Evolutionary conservation across 169 alveolate genomes (phyloP).

Genomic region (Cryptosporidium canis): DNA sequence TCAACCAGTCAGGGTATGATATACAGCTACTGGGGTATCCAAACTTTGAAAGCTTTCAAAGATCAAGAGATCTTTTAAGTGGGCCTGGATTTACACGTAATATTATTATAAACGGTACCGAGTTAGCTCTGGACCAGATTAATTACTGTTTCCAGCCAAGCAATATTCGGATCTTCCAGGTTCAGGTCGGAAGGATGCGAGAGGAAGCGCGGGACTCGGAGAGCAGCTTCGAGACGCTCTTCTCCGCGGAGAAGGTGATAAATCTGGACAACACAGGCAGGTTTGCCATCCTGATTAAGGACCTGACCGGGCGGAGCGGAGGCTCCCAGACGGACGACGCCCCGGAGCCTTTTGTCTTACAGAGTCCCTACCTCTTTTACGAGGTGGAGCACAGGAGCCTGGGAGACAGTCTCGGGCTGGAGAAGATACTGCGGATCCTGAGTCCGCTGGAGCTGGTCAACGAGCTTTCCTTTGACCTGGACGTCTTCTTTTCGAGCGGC

Average conservation of each 20-base stretch:
- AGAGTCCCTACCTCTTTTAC: conserved; percentile 21
- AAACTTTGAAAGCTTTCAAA: conserved; percentile 18
- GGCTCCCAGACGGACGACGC: not conserved
- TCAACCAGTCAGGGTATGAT: conserved; percentile 48
- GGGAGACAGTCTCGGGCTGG: not conserved
- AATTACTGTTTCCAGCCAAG: conserved; percentile 36
- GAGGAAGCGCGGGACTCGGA: not conserved
- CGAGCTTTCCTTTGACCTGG: conserved; percentile 5
- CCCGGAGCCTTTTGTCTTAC: not conserved
- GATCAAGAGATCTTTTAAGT: not conserved
- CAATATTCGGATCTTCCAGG: conserved; percentile 8
- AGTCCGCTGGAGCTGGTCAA: conserved; percentile 28
- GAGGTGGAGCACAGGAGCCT: conserved; percentile 14
- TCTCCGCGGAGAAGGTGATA: conserved; percentile 6
- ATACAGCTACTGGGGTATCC: conserved; percentile 13
- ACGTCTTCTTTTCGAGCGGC: not conserved
- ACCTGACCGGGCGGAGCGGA: not conserved
- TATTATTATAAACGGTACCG: not conserved
- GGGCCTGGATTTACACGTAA: not conserved
- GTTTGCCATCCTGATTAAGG: conserved; percentile 1
- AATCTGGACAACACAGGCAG: conserved; percentile 30
- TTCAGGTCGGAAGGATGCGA: not conserved
- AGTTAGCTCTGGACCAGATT: conserved; percentile 2
- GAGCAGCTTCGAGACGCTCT: not conserved
- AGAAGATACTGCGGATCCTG: not conserved